phyloP scores from a whole-genome alignment of 2,329 filamentous ascomycete species.

The Diplodia scrobiculata region DNA sequence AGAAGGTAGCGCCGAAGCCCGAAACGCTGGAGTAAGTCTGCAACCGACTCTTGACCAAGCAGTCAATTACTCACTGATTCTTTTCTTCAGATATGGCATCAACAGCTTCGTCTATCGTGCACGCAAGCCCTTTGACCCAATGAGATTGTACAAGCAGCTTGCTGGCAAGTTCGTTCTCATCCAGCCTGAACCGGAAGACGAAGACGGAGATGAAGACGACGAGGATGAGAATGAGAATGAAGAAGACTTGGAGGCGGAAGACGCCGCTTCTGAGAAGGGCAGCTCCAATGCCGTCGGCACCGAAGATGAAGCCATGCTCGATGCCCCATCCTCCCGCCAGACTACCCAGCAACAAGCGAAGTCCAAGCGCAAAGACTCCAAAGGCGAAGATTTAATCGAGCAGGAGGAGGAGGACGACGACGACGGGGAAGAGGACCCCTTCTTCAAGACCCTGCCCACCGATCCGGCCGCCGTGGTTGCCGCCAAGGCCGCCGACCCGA shows the following conservation, averaged over 20 bases:
- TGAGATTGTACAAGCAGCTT: conserved; percentile 46
- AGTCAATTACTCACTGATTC: not conserved
- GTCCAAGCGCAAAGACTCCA: conserved; percentile 19
- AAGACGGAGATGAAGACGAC: conserved; percentile 35
- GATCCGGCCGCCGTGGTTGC: conserved; percentile 49
- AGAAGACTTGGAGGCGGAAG: conserved; percentile 35
- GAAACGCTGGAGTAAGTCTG: conserved; percentile 65
- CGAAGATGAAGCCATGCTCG: conserved; percentile 32
- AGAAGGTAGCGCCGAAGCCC: conserved; percentile 66
- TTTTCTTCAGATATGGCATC: conserved; percentile 60
- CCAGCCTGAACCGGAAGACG: conserved; percentile 44
- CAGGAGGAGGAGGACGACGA: conserved; percentile 36
- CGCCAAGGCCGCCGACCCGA: conserved; percentile 58
- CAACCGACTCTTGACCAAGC: not conserved
- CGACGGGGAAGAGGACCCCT: conserved; percentile 37
- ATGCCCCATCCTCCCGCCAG: not conserved
- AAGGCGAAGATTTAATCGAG: conserved; percentile 32
- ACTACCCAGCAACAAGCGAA: not conserved
- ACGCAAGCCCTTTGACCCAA: conserved; percentile 49
- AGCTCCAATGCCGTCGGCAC: not conserved
- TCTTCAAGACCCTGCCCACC: conserved; percentile 26
- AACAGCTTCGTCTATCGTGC: conserved; percentile 70
- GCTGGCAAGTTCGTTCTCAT: conserved; percentile 51
- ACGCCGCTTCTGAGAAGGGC: conserved; percentile 28
- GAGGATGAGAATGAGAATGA: conserved; percentile 28